Percentiles rank a stretch among this genome's conserved stretches.
Evolutionary conservation across 2,329 filamentous ascomycete species (phyloP).

Genomic region (Aureobasidium sp.): DNA sequence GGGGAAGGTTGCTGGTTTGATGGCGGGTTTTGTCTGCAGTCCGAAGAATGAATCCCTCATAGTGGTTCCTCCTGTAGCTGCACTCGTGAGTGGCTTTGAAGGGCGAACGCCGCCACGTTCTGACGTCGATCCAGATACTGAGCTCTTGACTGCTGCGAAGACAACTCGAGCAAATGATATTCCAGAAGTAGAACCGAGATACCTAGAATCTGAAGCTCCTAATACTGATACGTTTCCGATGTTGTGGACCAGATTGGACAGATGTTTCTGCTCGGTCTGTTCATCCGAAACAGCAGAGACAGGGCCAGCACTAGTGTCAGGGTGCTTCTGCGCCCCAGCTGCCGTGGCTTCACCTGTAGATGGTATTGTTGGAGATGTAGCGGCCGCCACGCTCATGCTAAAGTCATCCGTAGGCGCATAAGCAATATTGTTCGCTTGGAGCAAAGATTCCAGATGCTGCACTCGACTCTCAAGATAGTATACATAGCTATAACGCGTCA

Average conservation of each 20-base stretch:
- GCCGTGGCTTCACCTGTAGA: neutral
- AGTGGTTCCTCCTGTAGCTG: constrained; percentile 57
- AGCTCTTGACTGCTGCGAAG: constrained; percentile 84
- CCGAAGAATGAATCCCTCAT: constrained; percentile 97
- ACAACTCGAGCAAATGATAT: constrained; percentile 93
- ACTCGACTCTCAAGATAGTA: constrained; percentile 89
- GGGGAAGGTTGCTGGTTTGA: constrained; percentile 79
- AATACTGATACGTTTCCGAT: constrained; percentile 71
- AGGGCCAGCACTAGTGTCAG: neutral
- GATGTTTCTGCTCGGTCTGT: constrained; percentile 51
- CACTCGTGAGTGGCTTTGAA: constrained; percentile 47
- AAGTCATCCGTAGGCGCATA: constrained; percentile 67
- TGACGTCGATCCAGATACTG: constrained; percentile 50
- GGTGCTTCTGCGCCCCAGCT: neutral
- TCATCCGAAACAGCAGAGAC: constrained; percentile 29
- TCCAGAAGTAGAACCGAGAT: constrained; percentile 76
- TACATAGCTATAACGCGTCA: constrained; percentile 61
- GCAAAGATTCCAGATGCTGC: constrained; percentile 70
- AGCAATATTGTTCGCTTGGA: constrained; percentile 60
- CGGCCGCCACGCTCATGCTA: constrained; percentile 29
- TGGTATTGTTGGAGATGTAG: neutral
- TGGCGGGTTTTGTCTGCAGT: constrained; percentile 82
- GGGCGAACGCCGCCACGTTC: constrained; percentile 58
- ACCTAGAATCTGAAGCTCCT: constrained; percentile 69
- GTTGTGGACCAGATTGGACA: constrained; percentile 61